Base-by-base conservation (phyloP, 1,284 basidiomycete genomes). In the Tilletia caries region DNA sequence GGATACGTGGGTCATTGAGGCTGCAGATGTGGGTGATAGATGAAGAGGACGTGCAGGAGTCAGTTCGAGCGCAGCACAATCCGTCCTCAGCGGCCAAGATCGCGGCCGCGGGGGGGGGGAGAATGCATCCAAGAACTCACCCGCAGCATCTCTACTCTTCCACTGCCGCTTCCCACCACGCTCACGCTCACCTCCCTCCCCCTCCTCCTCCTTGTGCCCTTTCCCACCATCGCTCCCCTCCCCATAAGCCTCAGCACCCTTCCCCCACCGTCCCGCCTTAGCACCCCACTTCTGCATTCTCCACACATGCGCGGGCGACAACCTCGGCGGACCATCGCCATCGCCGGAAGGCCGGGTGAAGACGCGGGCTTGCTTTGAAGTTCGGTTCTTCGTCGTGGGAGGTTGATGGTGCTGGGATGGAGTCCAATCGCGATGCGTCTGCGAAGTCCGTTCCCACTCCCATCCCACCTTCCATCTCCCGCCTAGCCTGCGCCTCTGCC, bases 231-330 rank as follows among this genome's bases (percentile, higher is more conserved):
- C 64, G 1, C 65, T 33, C 37, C 46, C n/a, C 13, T 66, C 84
- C 90, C 86, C 85, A 65, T 82, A 77, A 82, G 77, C 82, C 64
- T 77, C 78, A 2, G 83, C 80, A 0, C 86, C 86, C 67, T 82
- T 75, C 0, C 86, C 86, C 86, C 86, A 87, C 41, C 76, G 69
- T 0, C 86, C 86, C 0, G 85, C 85, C 44, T 83, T 84, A 64
- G 81, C 77, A 0, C 86, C 86, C 87, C 87, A 87, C 70, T 87
- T 86, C 58, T 86, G 88, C 8, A 78, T 73, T 2, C 77, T 77
- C 78, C 78, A 79, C 1, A 79, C 68, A 54, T 79, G 77, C 29
- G 68, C 72, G 27, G 74, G 74, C 25, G 70, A 69, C 18, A 80
- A 52, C 48, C 73, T 71, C 0, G 78, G 78, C 20, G 77, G 76